phyloP scores from a whole-genome alignment of 306 rosid genomes.

The Cucurbita argyrosperma region DNA sequence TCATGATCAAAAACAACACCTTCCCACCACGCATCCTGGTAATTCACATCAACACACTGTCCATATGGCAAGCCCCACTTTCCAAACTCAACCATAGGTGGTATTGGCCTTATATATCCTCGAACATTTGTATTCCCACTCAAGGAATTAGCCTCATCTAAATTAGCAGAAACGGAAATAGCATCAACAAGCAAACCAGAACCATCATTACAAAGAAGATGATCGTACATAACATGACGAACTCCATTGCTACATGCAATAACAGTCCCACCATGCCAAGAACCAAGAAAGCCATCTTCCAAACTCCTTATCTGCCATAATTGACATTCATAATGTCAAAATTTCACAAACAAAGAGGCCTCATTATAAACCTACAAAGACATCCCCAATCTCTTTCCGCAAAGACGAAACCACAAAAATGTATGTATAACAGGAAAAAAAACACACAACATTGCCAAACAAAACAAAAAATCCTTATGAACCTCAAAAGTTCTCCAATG shows the following conservation, averaged over 20 bases:
- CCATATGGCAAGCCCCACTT: slow-evolving; percentile 33
- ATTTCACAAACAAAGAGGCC: neutral
- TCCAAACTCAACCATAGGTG: slow-evolving; percentile 23
- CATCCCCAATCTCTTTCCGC: neutral
- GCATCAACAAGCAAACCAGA: slow-evolving; percentile 18
- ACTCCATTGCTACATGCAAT: slow-evolving; percentile 16
- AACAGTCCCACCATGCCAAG: slow-evolving; percentile 68
- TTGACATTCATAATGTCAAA: neutral
- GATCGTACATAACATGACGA: slow-evolving; percentile 40
- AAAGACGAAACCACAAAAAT: neutral
- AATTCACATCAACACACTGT: slow-evolving; percentile 56
- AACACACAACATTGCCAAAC: too few relatives aligned
- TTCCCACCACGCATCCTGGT: slow-evolving; percentile 92
- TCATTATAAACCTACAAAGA: neutral
- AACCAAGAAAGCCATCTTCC: slow-evolving; percentile 68
- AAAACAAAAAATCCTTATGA: neutral
- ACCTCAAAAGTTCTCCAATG: neutral
- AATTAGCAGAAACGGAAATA: slow-evolving; percentile 29
- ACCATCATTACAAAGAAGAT: slow-evolving; percentile 28
- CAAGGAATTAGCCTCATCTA: slow-evolving; percentile 25
- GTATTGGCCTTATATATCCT: slow-evolving; percentile 50
- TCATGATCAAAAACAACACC: slow-evolving; percentile 65
- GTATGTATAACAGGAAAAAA: neutral
- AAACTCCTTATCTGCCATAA: slow-evolving; percentile 59
- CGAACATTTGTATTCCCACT: slow-evolving; percentile 9